A percentile compares a stretch with the other conserved stretches of the same genome.
Evolutionary conservation across 169 alveolate genomes (phyloP).

Genomic region (Plasmodium reichenowi): DNA sequence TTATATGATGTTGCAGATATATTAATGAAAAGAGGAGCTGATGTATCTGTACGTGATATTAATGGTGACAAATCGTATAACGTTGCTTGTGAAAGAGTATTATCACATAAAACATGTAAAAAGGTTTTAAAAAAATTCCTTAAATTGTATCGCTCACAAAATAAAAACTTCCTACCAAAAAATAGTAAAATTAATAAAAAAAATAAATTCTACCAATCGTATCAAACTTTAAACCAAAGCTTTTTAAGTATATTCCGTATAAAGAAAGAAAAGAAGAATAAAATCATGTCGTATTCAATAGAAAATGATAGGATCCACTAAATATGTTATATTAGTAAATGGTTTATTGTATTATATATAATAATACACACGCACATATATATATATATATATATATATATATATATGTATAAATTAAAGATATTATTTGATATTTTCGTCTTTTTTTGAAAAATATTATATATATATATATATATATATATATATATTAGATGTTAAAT

Average conservation of each 20-base stretch:
- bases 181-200: slow-evolving; percentile 65
- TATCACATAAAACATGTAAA: slow-evolving; percentile 72
- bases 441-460: neutral
- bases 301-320: slow-evolving; percentile 20
- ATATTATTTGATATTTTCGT: too few relatives aligned
- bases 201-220: slow-evolving; percentile 62
- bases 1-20: slow-evolving; percentile 71
- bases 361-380: slow-evolving; percentile 2
- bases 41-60: slow-evolving; percentile 65
- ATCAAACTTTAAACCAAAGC: slow-evolving; percentile 71
- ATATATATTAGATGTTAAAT: neutral
- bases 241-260: slow-evolving; percentile 65
- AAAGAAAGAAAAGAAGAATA: slow-evolving; percentile 47
- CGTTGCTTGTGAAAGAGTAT: slow-evolving; percentile 76
- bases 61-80: slow-evolving; percentile 75
- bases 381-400: neutral
- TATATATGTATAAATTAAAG: neutral
- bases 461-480: slow-evolving; percentile 7
- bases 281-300: slow-evolving; percentile 3
- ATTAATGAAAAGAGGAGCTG: slow-evolving; percentile 76
- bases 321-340: neutral
- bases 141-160: slow-evolving; percentile 71
- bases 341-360: too few relatives aligned
- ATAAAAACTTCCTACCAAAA: slow-evolving; percentile 57
- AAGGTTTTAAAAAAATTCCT: slow-evolving; percentile 67